phyloP scores from a whole-genome alignment of 768 basidiomycete genomes.

The Termitomyces bulborhizus region DNA sequence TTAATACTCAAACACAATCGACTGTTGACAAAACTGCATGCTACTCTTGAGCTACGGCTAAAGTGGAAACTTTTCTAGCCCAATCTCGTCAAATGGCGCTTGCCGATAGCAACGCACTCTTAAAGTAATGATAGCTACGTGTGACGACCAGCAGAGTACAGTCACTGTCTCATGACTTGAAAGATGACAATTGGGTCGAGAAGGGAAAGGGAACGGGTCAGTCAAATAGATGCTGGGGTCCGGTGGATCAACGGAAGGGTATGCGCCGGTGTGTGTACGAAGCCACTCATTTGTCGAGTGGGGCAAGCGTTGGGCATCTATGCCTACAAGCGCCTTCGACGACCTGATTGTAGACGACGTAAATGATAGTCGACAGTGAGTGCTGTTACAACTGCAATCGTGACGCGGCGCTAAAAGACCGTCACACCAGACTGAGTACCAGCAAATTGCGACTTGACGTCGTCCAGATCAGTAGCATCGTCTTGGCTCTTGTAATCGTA shows the following conservation, averaged over 20 bases:
- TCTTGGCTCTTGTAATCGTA: constrained; percentile 90
- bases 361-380: constrained; percentile 5
- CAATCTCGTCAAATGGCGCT: background rate
- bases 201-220: background rate
- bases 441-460: constrained; percentile 85
- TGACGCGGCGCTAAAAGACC: constrained; percentile 47
- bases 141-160: background rate
- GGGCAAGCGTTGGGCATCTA: background rate
- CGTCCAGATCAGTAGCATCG: constrained; percentile 71
- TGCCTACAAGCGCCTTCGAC: constrained; percentile 6
- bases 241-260: constrained; percentile 9
- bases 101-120: background rate
- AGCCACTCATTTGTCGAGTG: constrained; percentile 7
- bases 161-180: background rate
- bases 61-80: background rate
- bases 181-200: background rate
- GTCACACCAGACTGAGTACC: constrained; percentile 84
- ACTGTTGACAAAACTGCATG: background rate
- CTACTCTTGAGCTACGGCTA: background rate
- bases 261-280: constrained; percentile 8
- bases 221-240: constrained; percentile 11
- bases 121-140: background rate
- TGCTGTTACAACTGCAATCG: constrained; percentile 2
- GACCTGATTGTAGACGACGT: constrained; percentile 5
- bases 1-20: background rate